A percentile compares a stretch with the other conserved stretches of the same genome.
These are phyloP conservation scores for Aethionema arabicum DNA, from an alignment of 345 rosid species.

Conservation along the genomic window DNA sequence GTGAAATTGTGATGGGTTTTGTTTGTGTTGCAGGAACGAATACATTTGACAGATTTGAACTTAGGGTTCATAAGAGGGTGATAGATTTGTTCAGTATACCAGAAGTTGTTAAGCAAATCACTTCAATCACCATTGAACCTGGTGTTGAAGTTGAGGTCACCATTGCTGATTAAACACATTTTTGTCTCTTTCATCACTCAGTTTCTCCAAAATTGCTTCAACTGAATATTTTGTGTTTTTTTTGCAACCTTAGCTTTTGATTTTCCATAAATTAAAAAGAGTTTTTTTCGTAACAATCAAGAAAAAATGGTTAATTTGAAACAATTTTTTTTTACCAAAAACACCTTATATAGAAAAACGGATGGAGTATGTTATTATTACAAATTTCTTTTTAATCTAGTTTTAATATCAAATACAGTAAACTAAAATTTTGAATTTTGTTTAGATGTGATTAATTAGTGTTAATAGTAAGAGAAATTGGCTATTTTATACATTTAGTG, in stretches of 20 bases:
- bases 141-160: slow-evolving; percentile 64
- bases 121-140: slow-evolving; percentile 56
- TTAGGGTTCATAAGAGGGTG: slow-evolving; percentile 54
- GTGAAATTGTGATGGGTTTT: not conserved
- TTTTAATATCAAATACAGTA: no score
- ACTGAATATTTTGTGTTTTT: not conserved
- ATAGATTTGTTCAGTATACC: slow-evolving; percentile 59
- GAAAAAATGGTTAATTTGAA: no score
- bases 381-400: no score
- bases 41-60: slow-evolving; percentile 58
- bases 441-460: no score
- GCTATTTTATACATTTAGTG: no score
- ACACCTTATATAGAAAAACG: no score
- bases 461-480: no score
- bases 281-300: not conserved
- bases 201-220: not conserved
- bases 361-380: no score
- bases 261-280: not conserved
- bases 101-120: slow-evolving; percentile 62
- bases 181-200: not conserved
- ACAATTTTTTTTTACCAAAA: no score
- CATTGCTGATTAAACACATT: slow-evolving; percentile 39
- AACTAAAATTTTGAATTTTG: no score
- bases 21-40: slow-evolving; percentile 45
- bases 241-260: slow-evolving; percentile 5